Base-by-base conservation (phyloP, 2,329 filamentous ascomycete genomes). In the Coniochaeta prunicola region DNA sequence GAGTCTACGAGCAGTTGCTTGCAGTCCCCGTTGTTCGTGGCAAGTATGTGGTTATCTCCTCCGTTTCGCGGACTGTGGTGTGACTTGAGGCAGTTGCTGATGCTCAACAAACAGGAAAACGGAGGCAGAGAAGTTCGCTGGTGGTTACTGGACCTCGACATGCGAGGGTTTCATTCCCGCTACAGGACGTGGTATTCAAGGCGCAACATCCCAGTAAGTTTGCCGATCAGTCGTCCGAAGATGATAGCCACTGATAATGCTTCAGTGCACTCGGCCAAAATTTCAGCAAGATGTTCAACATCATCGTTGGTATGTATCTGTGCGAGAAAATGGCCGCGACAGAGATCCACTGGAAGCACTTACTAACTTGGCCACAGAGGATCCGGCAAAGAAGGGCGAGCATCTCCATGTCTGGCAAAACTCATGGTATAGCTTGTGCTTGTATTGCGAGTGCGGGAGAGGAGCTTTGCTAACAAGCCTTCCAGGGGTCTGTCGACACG, bases 261-360 rank as follows among this genome's bases (percentile, higher is more conserved):
- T 24, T 12, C 55, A 64, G 64, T 48, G 73, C 73, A 68, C 82
- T 99, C 9, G 94, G 94, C 57, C 94, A 99, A 77, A 97, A 99
- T 78, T 99, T 99, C 77, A 92, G 89, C 73, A 97, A 96, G 77
- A 99, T 99, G 92, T 99, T 97, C 73, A 89, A 94, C 74, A 97
- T 99, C 73, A 96, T 89, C 0, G 91, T 99, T 31, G 93, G 40
- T 45, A 45, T 10, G 40, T 45, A 45, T 45, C 7, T 24, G 8
- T 45, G 19, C 19, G 15, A 5, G 4, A n/a, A 13, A 13, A 45
- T 24, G 19, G n/a, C 5, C 19, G 19, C 15, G 36, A 38, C n/a
- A 12, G 12, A 9, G 3, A 45, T 24, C 12, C 13, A 19, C 38
- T 19, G 38, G 38, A 40, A 19, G 7, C 4, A 10, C 13, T 19